These are phyloP conservation scores for Nephelium lappaceum DNA, from an alignment of 345 rosid genomes.

Conservation along the genomic window DNA sequence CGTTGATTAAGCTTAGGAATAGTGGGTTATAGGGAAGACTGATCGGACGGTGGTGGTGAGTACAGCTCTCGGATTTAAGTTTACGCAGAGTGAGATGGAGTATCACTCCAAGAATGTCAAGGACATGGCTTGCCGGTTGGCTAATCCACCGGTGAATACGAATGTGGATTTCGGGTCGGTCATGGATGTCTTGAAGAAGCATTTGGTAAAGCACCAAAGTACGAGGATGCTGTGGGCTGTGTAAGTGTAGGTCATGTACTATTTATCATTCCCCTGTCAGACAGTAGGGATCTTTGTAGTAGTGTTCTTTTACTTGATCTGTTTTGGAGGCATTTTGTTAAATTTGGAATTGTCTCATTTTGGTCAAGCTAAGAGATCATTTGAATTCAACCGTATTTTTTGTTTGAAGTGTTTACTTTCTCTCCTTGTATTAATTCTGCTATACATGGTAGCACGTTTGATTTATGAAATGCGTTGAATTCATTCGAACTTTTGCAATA, in stretches of 20 bases:
- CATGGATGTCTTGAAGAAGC: slow-evolving; percentile 54
- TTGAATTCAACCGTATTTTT: slow-evolving; percentile 10
- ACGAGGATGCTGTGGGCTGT: slow-evolving; percentile 18
- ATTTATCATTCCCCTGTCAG: not conserved
- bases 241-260: slow-evolving; percentile 18
- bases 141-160: slow-evolving; percentile 54
- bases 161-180: slow-evolving; percentile 51
- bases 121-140: slow-evolving; percentile 53
- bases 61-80: slow-evolving; percentile 58
- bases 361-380: slow-evolving; percentile 8
- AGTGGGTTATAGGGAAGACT: slow-evolving; percentile 43
- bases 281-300: not conserved
- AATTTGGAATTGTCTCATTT: slow-evolving; percentile 16
- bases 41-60: slow-evolving; percentile 58
- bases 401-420: not conserved
- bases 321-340: slow-evolving; percentile 14
- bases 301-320: slow-evolving; percentile 6
- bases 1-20: slow-evolving; percentile 49
- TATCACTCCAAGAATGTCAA: slow-evolving; percentile 50
- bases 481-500: not conserved
- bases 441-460: not conserved
- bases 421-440: not conserved
- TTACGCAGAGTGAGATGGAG: slow-evolving; percentile 54
- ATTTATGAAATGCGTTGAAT: not conserved
- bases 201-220: slow-evolving; percentile 30